Conservation (phyloP, 73 alveolate species). For the Breviolum minutum region DNA sequence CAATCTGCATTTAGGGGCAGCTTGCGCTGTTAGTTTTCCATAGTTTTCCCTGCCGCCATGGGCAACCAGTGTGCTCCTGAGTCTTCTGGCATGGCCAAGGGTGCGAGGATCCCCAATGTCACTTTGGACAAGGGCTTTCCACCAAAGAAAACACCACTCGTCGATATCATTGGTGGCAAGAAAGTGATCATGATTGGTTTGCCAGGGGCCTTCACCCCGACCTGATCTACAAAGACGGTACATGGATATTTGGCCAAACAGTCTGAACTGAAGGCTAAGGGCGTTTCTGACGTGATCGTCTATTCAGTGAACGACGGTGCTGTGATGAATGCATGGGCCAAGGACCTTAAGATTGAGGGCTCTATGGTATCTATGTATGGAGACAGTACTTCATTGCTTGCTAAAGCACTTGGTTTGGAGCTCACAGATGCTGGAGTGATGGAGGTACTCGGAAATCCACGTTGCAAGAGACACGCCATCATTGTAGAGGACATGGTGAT, state of each 20-base stretch:
- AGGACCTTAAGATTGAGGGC: conserved; percentile 28
- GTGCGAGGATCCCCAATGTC: conserved; percentile 33
- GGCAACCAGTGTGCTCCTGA: neutral
- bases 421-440: conserved; percentile 5
- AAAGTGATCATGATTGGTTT: conserved; percentile 67
- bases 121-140: neutral
- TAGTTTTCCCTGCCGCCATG: neutral
- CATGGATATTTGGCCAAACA: conserved; percentile 52
- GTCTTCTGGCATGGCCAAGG: conserved; percentile 32
- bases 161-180: conserved; percentile 51
- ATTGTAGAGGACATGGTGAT: conserved; percentile 41
- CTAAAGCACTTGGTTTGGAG: conserved; percentile 38
- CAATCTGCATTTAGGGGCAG: no score
- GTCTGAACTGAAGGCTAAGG: conserved; percentile 86
- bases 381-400: conserved; percentile 2
- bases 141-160: conserved; percentile 14
- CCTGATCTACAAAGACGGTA: conserved; percentile 60
- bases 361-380: conserved; percentile 43
- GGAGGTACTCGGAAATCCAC: conserved; percentile 26
- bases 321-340: conserved; percentile 59
- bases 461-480: conserved; percentile 58
- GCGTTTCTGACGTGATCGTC: conserved; percentile 61
- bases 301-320: conserved; percentile 55
- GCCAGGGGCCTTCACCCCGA: conserved; percentile 85
- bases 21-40: no score